Evolutionary conservation across 2,329 filamentous ascomycete species (phyloP), one percentile per base, ranked within the genome.

Genomic region (Neofusicoccum laricinum): DNA sequence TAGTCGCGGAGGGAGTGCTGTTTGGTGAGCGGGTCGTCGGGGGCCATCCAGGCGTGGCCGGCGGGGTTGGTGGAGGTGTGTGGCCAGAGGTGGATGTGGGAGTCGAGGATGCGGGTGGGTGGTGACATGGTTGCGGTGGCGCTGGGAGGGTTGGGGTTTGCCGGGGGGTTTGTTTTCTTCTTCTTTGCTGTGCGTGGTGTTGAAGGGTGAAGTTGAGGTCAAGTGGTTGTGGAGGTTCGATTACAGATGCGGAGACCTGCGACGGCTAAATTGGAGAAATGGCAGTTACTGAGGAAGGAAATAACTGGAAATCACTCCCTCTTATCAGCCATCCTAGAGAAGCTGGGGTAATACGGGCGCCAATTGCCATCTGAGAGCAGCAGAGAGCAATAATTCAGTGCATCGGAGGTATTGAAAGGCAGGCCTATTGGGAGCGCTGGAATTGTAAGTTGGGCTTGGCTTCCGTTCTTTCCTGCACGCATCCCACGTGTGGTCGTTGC

Each of bases 1-100:
- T 90, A 93, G 72, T 93, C 84, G 34, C 82, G 76, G 55, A 91
- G 72, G 1, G 89, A 88, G 75, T 88, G 86, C 68, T 88, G 86
- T 58, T 83, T 83, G 57, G 85, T 82, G 58, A 96, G 81, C 4
- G 86, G 82, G 71, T 84, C 77, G 51, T 82, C 79, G 4, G 86
- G 79, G 3, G 76, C 83, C 78, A 86, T 86, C 93, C 92, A 97
- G 65, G 85, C 79, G 67, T 96, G 85, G 43, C 85, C 84, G 63
- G 83, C 73, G 61, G 90, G 73, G 71, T 94, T 76, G 2, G 75
- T 74, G 51, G 79, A 90, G 61, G 85, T 84, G 50, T 81, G 77
- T 49, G 92, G 90, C 81, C 88, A 97, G 72, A 97, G 87, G 80
- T 97, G 93, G 78, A 97, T 90, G 81, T 97, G 94, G 43, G 92